phyloP scores from a whole-genome alignment of 1,139 yeast genomes.

The Taiozyma sp. region DNA sequence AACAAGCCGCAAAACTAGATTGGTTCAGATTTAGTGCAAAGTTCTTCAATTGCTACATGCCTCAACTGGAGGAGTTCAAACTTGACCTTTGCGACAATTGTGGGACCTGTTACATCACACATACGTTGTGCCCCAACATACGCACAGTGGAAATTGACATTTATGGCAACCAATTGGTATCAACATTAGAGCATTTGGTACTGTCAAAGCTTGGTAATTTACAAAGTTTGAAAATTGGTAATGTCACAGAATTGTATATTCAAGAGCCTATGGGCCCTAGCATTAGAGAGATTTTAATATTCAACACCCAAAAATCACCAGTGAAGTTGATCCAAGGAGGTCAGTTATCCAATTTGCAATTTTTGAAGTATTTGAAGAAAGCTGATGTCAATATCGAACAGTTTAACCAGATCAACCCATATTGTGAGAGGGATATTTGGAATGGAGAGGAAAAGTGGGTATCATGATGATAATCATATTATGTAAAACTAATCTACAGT shows the following conservation, averaged over 20 bases:
- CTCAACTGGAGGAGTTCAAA: background rate
- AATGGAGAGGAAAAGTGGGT: background rate
- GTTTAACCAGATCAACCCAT: background rate
- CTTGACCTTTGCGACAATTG: background rate
- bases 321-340: background rate
- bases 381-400: background rate
- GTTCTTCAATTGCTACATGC: background rate
- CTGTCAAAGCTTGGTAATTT: background rate
- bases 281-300: background rate
- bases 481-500: too few species aligned
- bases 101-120: background rate
- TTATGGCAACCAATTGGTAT: background rate
- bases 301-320: background rate
- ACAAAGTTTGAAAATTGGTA: background rate
- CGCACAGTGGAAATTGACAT: background rate
- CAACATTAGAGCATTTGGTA: background rate
- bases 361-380: background rate
- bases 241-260: background rate
- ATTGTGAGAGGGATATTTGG: background rate
- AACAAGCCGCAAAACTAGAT: background rate
- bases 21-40: background rate
- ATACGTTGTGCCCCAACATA: background rate
- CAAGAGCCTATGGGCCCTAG: background rate
- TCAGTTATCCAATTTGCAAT: background rate
- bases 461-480: background rate